A percentile compares a stretch with the other conserved stretches of the same genome.
These are phyloP conservation scores for Chlorociboria aeruginascens DNA, from an alignment of 495 filamentous ascomycete genomes.

Conservation along the genomic window DNA sequence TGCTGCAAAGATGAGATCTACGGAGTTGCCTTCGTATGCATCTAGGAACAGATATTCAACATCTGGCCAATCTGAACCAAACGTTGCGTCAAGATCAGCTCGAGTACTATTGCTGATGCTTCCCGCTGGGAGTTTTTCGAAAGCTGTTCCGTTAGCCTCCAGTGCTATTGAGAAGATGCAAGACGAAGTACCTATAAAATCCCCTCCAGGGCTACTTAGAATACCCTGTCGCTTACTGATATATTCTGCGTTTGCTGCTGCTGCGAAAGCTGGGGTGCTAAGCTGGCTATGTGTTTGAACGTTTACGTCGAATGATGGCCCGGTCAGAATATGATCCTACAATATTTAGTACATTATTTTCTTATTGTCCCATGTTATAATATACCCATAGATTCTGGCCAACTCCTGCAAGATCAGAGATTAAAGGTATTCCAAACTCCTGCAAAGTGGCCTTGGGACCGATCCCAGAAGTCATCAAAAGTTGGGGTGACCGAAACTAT, in stretches of 20 bases:
- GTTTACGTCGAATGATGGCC: too few relatives aligned
- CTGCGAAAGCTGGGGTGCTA: too few relatives aligned
- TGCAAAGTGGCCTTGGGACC: slow-evolving; percentile 39
- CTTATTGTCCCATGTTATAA: too few relatives aligned
- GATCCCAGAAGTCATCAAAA: slow-evolving; percentile 30
- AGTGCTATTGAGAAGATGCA: too few relatives aligned
- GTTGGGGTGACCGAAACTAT: not conserved
- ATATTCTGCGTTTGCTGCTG: slow-evolving; percentile 15
- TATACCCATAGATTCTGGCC: slow-evolving; percentile 55
- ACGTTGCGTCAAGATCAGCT: slow-evolving; percentile 22
- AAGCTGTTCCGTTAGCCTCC: slow-evolving; percentile 5
- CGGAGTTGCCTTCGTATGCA: too few relatives aligned
- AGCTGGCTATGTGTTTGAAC: too few relatives aligned
- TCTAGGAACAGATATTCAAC: slow-evolving; percentile 28
- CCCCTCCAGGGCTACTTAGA: too few relatives aligned
- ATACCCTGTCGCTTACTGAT: too few relatives aligned
- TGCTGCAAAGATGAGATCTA: slow-evolving; percentile 15
- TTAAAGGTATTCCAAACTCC: slow-evolving; percentile 34
- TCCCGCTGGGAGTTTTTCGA: slow-evolving; percentile 32
- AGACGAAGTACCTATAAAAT: too few relatives aligned
- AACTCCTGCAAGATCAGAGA: slow-evolving; percentile 45
- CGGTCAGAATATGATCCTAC: too few relatives aligned
- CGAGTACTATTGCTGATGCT: slow-evolving; percentile 3
- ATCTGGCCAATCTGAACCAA: slow-evolving; percentile 47
- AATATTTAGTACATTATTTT: too few relatives aligned